Percentiles rank a stretch among this genome's conserved stretches.
Conservation (phyloP, 352 stramenopile genomes). For the Globisporangium paddicum region DNA sequence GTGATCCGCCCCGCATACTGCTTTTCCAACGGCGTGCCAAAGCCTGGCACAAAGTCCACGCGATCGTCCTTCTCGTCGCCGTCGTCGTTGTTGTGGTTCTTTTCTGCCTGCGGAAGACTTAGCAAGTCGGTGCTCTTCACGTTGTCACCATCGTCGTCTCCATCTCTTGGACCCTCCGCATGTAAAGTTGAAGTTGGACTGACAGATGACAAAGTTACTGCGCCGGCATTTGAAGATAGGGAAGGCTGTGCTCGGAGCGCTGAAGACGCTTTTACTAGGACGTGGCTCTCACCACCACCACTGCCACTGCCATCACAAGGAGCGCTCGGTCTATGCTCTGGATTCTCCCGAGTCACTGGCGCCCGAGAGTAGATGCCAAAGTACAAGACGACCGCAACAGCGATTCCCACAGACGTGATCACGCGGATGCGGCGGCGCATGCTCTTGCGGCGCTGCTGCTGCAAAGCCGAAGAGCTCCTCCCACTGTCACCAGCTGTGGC, state of each 20-base stretch:
- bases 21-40: slow-evolving; percentile 60
- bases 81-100: not conserved
- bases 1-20: slow-evolving; percentile 71
- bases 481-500: slow-evolving; percentile 14
- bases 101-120: not conserved
- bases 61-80: slow-evolving; percentile 22
- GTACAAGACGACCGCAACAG: slow-evolving; percentile 12
- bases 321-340: not conserved
- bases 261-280: slow-evolving; percentile 1
- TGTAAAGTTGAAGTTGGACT: slow-evolving; percentile 6
- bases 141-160: not conserved
- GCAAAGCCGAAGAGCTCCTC: slow-evolving; percentile 3
- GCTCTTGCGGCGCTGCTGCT: slow-evolving; percentile 3
- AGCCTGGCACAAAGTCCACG: slow-evolving; percentile 62
- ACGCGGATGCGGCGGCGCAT: slow-evolving; percentile 19
- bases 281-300: not conserved
- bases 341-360: not conserved
- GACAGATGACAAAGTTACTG: slow-evolving; percentile 1
- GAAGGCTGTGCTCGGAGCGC: not conserved
- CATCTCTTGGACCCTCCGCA: not conserved
- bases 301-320: slow-evolving; percentile 12
- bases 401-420: slow-evolving; percentile 17
- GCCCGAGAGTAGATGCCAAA: slow-evolving; percentile 3
- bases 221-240: slow-evolving; percentile 17
- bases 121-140: slow-evolving; percentile 9